Conservation (phyloP, 805 yeast genomes). For the Candida ficus region DNA sequence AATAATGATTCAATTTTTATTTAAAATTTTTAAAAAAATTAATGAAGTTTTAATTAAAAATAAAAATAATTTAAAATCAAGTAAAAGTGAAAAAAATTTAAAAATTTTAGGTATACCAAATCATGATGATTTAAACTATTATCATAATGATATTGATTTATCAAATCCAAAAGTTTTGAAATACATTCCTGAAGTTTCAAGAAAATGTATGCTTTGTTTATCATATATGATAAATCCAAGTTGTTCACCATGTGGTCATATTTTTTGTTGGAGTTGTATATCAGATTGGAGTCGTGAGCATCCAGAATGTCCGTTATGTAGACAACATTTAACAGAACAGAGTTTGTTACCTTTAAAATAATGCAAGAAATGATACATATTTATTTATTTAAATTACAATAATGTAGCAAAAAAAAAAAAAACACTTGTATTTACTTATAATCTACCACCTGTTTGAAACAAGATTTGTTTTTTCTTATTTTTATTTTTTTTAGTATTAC, state of each 20-base stretch:
- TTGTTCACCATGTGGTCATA: slow-evolving; percentile 85
- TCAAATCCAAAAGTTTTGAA: slow-evolving; percentile 53
- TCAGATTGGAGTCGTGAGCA: slow-evolving; percentile 84
- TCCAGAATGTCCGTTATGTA: slow-evolving; percentile 88
- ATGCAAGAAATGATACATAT: not conserved
- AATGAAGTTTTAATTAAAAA: slow-evolving; percentile 4
- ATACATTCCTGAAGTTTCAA: slow-evolving; percentile 62
- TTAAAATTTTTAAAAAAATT: slow-evolving; percentile 30
- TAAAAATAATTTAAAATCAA: not conserved
- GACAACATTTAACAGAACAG: slow-evolving; percentile 52
- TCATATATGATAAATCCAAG: slow-evolving; percentile 78
- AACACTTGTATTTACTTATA: not conserved
- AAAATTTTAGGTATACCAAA: slow-evolving; percentile 9
- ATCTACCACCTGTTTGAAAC: slow-evolving; percentile 45
- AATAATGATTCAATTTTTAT: slow-evolving; percentile 46
- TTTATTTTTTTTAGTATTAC: slow-evolving; percentile 25
- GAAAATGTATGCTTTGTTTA: slow-evolving; percentile 82
- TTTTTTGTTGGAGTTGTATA: slow-evolving; percentile 90
- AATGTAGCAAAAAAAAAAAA: too few species aligned
- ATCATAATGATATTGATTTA: slow-evolving; percentile 41
- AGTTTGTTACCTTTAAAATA: slow-evolving; percentile 22
- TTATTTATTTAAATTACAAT: too few species aligned
- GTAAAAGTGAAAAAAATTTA: not conserved
- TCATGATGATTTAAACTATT: slow-evolving; percentile 3
- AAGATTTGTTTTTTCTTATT: slow-evolving; percentile 50